phyloP scores from a whole-genome alignment of 2,329 filamentous ascomycete genomes.

The Epicoccum sorghinum region DNA sequence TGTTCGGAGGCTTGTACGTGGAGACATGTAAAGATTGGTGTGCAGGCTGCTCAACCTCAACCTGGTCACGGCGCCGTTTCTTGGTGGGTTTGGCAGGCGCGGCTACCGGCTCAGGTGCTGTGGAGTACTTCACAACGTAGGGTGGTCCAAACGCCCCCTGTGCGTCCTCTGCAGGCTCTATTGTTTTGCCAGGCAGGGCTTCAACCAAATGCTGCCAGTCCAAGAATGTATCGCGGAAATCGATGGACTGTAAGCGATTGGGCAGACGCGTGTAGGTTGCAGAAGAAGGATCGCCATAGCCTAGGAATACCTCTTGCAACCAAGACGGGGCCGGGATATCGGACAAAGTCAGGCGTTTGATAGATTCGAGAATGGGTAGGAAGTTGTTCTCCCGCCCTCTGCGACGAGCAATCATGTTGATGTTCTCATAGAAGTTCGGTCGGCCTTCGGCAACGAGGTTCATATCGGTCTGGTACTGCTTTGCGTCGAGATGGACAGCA shows the following conservation, averaged over 20 bases:
- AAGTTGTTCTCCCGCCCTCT: slow-evolving; percentile 95
- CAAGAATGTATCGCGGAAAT: slow-evolving; percentile 93
- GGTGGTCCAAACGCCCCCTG: slow-evolving; percentile 81
- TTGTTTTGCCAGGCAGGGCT: slow-evolving; percentile 83
- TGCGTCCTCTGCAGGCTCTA: slow-evolving; percentile 77
- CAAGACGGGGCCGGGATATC: slow-evolving; percentile 86
- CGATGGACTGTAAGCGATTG: slow-evolving; percentile 77
- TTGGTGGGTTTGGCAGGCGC: slow-evolving; percentile 69
- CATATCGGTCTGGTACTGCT: slow-evolving; percentile 77
- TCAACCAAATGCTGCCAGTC: slow-evolving; percentile 94
- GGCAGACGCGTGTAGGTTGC: slow-evolving; percentile 84
- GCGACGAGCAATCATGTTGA: slow-evolving; percentile 86
- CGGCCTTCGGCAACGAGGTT: slow-evolving; percentile 70
- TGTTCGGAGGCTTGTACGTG: slow-evolving; percentile 87
- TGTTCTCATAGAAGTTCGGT: slow-evolving; percentile 77
- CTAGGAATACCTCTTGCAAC: slow-evolving; percentile 97
- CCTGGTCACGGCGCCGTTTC: slow-evolving; percentile 81
- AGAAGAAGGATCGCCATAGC: slow-evolving; percentile 89
- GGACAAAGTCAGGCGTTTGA: slow-evolving; percentile 82
- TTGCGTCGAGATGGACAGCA: slow-evolving; percentile 80
- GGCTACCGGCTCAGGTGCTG: slow-evolving; percentile 46
- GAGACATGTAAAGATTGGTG: slow-evolving; percentile 76
- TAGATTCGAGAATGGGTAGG: slow-evolving; percentile 88
- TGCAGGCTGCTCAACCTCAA: slow-evolving; percentile 66
- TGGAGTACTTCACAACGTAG: slow-evolving; percentile 75